Base-by-base conservation (phyloP, 768 basidiomycete genomes). In the Porpolomopsis calyptriformis region DNA sequence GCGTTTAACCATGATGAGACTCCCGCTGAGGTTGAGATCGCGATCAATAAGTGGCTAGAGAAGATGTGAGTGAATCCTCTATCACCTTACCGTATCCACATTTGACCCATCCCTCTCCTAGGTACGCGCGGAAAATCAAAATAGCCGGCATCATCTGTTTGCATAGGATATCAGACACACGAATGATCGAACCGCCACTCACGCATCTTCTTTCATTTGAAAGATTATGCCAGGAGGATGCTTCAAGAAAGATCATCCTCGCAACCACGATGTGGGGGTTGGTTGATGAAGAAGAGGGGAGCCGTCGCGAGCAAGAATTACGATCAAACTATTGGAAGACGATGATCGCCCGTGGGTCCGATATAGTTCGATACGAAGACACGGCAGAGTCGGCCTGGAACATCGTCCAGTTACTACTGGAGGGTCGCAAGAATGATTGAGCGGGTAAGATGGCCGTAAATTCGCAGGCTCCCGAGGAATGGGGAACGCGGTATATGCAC, bases 171-270 rank as follows among this genome's bases (percentile, higher is more conserved):
- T 55, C 56, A 1, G 66, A 71, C 44, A 58, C 64, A 50, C 57
- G 65, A 16, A 65, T 72, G 60, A 60, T 61, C 18, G 70, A 67
- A 33, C 65, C 66, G 4, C 66, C 70, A 19, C 60, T 63, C 29
- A 66, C 63, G 52, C 76, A 74, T 53, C 64, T 74, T 37, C 62
- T 64, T n/a, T 63, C 74, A 54, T 76, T 76, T 55, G 61, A 60
- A 24, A 64, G 69, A 45, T 62, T 76, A 14, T 74, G 74, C 48
- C 74, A 75, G 19, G 60, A 64, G n/a, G 59, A 52, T 31, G 62
- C 69, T 4, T 63, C 71, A 48, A 63, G 64, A 45, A 71, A 73
- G 43, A 71, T 76, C 33, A 63, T 73, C 35, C 61, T 76, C 43
- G 65, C 63, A 36, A 73, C 74, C 42, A 76, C 67, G 7, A 74